Percentiles rank a stretch among this genome's conserved stretches.
Evolutionary conservation across 1,139 yeast genomes (phyloP).

Genomic region (Blastobotrys illinoisensis): DNA sequence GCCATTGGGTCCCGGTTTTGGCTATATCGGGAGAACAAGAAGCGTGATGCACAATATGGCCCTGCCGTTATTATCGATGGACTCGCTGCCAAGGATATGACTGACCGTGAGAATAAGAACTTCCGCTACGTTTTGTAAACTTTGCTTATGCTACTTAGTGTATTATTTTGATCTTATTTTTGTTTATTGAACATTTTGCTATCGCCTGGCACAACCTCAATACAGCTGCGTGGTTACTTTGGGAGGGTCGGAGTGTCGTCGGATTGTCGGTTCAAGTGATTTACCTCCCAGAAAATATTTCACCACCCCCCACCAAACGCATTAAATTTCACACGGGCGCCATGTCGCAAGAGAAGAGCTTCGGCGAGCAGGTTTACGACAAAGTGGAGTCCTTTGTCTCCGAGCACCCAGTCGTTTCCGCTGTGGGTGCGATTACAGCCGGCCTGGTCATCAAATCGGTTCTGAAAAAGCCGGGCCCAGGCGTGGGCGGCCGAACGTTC

Average conservation of each 20-base stretch:
- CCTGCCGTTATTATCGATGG: conserved; percentile 16
- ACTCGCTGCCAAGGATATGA: conserved; percentile 39
- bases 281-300: not conserved
- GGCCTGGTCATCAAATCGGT: conserved; percentile 57
- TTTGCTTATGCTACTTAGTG: not conserved
- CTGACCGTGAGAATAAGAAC: conserved; percentile 54
- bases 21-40: conserved; percentile 36
- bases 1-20: conserved; percentile 34
- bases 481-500: conserved; percentile 66
- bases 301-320: conserved; percentile 2
- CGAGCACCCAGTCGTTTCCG: conserved; percentile 71
- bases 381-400: conserved; percentile 39
- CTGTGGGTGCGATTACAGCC: conserved; percentile 58
- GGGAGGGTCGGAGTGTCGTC: not conserved
- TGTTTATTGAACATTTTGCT: not conserved
- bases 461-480: conserved; percentile 65
- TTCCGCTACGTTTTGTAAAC: conserved; percentile 43
- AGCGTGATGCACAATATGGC: conserved; percentile 34
- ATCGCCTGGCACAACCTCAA: not conserved
- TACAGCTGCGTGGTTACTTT: too few species aligned
- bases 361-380: conserved; percentile 58
- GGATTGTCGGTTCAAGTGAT: not conserved
- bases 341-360: conserved; percentile 31
- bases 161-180: not conserved
- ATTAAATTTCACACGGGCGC: conserved; percentile 34